These are phyloP conservation scores for Macroventuria anomochaeta DNA, from an alignment of 2,329 filamentous ascomycete genomes.

Conservation along the genomic window DNA sequence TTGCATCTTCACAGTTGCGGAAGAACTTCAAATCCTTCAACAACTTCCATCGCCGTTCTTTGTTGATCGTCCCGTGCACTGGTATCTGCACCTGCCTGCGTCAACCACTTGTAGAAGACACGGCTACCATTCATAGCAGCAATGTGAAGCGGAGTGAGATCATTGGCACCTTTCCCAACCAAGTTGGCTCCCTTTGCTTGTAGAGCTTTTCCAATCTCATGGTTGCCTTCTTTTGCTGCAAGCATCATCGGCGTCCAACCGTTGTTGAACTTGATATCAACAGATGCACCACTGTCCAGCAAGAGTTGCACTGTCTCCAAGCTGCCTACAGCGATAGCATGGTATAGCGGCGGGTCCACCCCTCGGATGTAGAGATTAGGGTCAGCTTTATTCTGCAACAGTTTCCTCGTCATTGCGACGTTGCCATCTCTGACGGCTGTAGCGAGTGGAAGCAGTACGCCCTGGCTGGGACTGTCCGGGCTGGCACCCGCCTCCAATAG, in stretches of 20 bases:
- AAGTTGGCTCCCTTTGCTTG: neutral
- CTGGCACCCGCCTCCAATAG: neutral
- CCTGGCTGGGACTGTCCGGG: neutral
- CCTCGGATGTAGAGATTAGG: neutral
- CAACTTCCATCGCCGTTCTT: neutral
- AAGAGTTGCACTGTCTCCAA: neutral
- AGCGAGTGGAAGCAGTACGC: neutral
- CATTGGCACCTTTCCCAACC: neutral
- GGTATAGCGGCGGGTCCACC: neutral
- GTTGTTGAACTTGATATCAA: neutral
- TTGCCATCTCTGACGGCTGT: neutral
- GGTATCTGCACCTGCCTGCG: neutral
- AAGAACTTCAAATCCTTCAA: neutral
- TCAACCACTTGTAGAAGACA: neutral
- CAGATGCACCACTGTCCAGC: neutral
- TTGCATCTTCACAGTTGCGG: neutral
- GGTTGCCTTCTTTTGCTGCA: neutral
- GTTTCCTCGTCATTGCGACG: neutral
- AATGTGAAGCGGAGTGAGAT: neutral
- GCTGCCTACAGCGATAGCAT: neutral
- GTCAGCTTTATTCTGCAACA: neutral
- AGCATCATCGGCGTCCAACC: neutral
- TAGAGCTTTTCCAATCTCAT: neutral
- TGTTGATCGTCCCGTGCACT: neutral
- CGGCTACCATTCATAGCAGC: neutral